Base-by-base conservation (phyloP, 2,329 filamentous ascomycete genomes). In the Arthrobotrys conoides region DNA sequence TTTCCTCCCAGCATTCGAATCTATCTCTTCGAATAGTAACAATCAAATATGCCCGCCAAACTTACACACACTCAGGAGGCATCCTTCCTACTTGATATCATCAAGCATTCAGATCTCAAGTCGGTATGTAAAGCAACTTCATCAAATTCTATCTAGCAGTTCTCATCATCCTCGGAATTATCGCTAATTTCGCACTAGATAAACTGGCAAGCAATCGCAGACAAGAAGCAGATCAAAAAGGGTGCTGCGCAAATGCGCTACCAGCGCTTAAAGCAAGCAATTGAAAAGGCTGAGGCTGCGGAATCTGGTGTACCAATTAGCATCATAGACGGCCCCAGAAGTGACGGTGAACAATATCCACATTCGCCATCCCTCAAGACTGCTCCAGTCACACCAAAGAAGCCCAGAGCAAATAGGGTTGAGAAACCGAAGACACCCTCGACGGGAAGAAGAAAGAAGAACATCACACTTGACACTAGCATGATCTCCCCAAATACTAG, bases 221-320 rank as follows among this genome's bases (percentile, higher is more conserved):
- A 79, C n/a, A 72, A 79, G 49, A 79, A 79, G 22, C 69, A 72
- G 22, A 79, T 73, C 76, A 79, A 79, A 53, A 72, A 79, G 20
- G 76, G 69, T 33, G 76, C 76, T 16, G 70, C 76, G 20, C 73
- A 77, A 68, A 79, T 79, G 76, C 76, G 76, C 20, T 79, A 72
- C 20, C 70, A 72, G 51, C 76, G 76, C 27, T 51, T 79, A 44
- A 72, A 73, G n/a, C 68, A 72, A 72, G 76, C 70, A 18, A 73
- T 79, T 44, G 76, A 79, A 63, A 79, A 73, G 33, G 76, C 73
- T 9, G 73, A 77, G 55, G 73, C 73, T 14, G 27, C 30, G n/a
- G 73, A 77, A 63, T 2, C 33, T 18, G 57, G 57, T 9, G 41
- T 20, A 18, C 67, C 51, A n/a, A 64, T 71, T 33, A 65, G 55